phyloP scores from a whole-genome alignment of 2,329 filamentous ascomycete species.

The Fusarium odoratissimum region DNA sequence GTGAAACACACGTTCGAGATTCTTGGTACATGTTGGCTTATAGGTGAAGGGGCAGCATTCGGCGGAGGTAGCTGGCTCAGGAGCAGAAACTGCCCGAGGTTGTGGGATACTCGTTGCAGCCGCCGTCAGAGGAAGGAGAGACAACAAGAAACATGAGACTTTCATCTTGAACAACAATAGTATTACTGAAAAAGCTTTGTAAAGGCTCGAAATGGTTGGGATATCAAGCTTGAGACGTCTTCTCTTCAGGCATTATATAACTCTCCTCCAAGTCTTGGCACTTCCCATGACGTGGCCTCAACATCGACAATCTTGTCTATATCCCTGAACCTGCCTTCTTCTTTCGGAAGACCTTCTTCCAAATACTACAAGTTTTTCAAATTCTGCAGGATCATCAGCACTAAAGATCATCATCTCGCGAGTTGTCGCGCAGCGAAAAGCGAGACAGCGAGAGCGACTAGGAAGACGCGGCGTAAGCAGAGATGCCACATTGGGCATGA shows the following conservation, averaged over 20 bases:
- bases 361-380: fast-evolving
- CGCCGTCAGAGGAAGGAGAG: background rate
- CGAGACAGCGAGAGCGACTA: background rate
- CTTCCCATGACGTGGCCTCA: background rate
- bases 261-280: background rate
- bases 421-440: conserved; percentile 1
- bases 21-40: conserved; percentile 10
- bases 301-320: background rate
- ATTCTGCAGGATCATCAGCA: background rate
- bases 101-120: background rate
- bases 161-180: background rate
- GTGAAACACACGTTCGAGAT: conserved; percentile 5
- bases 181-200: fast-evolving
- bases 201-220: fast-evolving
- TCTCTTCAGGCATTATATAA: background rate
- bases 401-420: background rate
- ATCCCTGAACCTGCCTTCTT: background rate
- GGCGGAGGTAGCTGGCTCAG: background rate
- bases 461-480: background rate
- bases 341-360: background rate
- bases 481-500: background rate
- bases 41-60: conserved; percentile 14
- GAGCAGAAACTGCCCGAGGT: background rate
- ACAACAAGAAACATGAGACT: fast-evolving
- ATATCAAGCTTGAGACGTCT: fast-evolving